A percentile compares a stretch with the other conserved stretches of the same genome.
Evolutionary conservation across 2,329 filamentous ascomycete genomes (phyloP).

Genomic region (Nakataea oryzae): DNA sequence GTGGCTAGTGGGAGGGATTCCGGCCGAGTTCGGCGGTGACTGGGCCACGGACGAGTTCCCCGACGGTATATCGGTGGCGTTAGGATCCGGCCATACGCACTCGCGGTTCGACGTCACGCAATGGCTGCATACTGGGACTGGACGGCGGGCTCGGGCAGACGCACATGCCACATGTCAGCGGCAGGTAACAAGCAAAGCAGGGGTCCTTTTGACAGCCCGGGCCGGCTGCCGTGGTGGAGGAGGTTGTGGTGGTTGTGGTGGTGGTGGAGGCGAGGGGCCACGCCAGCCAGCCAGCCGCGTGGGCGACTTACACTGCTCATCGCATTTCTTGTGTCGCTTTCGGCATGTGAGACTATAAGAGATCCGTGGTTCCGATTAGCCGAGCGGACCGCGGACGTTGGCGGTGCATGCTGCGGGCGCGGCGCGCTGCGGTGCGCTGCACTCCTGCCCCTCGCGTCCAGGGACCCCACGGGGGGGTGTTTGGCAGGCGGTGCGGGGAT

Average conservation of each 20-base stretch:
- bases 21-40: not conserved
- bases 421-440: not conserved
- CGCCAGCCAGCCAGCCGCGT: not conserved
- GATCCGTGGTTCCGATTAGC: not conserved
- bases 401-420: not conserved
- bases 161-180: not conserved
- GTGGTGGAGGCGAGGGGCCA: not conserved
- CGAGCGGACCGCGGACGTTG: not conserved
- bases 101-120: constrained; percentile 5
- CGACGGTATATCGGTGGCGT: not conserved
- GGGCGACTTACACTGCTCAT: constrained; percentile 19
- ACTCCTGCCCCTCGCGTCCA: not conserved
- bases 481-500: not conserved
- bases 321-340: constrained; percentile 38
- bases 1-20: not conserved
- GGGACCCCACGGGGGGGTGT: constrained; percentile 10
- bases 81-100: constrained; percentile 9
- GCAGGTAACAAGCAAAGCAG: not conserved
- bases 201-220: too few species aligned
- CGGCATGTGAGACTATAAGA: constrained; percentile 22
- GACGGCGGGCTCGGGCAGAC: not conserved
- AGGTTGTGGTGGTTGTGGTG: too few species aligned
- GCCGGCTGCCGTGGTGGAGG: too few species aligned
- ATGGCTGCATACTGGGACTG: constrained; percentile 3
- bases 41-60: not conserved